Percentiles rank a stretch among this genome's conserved stretches.
phyloP scores from a whole-genome alignment of 1,139 yeast genomes.

The Protomyces arabidopsidicola region DNA sequence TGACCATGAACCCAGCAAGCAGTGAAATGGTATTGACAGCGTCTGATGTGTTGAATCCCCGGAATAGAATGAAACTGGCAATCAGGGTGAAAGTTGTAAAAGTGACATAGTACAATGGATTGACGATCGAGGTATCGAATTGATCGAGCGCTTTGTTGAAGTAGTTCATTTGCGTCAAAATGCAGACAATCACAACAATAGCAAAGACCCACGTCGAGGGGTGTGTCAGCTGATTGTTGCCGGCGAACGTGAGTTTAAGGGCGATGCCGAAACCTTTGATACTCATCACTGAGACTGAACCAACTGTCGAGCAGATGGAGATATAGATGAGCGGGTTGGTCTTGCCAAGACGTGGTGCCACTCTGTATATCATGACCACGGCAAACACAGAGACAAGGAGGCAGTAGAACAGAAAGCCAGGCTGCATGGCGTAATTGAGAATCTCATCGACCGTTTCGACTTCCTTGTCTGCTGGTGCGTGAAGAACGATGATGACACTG shows the following conservation, averaged over 20 bases:
- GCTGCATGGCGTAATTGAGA: slow-evolving; percentile 70
- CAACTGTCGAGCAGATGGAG: slow-evolving; percentile 84
- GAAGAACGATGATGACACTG: slow-evolving; percentile 80
- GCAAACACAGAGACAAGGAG: slow-evolving; percentile 60
- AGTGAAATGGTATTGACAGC: slow-evolving; percentile 79
- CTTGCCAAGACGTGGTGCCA: slow-evolving; percentile 76
- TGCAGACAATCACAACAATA: slow-evolving; percentile 71
- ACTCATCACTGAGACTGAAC: slow-evolving; percentile 86
- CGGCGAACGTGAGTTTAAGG: slow-evolving; percentile 72
- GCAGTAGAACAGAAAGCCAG: slow-evolving; percentile 73
- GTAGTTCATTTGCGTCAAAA: slow-evolving; percentile 86
- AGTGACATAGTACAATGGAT: slow-evolving; percentile 85
- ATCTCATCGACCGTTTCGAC: slow-evolving; percentile 86
- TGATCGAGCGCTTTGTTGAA: slow-evolving; percentile 91
- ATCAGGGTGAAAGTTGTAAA: slow-evolving; percentile 82
- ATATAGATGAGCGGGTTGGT: slow-evolving; percentile 85
- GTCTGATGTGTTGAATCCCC: slow-evolving; percentile 80
- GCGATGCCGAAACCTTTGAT: slow-evolving; percentile 94
- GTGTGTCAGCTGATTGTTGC: slow-evolving; percentile 87
- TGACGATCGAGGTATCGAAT: slow-evolving; percentile 86
- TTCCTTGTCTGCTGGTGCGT: slow-evolving; percentile 91
- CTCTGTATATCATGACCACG: slow-evolving; percentile 70
- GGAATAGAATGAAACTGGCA: slow-evolving; percentile 80
- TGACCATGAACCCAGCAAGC: slow-evolving; percentile 78
- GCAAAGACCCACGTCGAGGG: slow-evolving; percentile 79